Evolutionary conservation across 805 yeast species (phyloP).

Genomic region (Kluyveromyces lactis): DNA sequence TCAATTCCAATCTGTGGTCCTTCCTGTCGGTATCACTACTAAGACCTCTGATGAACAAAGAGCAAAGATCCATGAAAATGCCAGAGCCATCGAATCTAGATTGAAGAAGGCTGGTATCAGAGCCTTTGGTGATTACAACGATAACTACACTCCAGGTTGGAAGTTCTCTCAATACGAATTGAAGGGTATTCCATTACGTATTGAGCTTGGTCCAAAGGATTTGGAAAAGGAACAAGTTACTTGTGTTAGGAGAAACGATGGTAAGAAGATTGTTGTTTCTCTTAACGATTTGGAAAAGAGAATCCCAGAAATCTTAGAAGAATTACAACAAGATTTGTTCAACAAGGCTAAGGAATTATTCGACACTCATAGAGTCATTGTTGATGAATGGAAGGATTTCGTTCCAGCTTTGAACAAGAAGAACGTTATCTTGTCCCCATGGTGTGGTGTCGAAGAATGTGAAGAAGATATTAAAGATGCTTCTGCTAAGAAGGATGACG

Average conservation of each 20-base stretch:
- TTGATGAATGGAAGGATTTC: conserved; percentile 83
- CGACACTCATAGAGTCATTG: conserved; percentile 75
- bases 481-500: conserved; percentile 66
- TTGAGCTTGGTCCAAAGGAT: conserved; percentile 97
- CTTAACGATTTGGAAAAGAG: conserved; percentile 56
- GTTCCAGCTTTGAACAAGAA: conserved; percentile 87
- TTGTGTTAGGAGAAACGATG: conserved; percentile 90
- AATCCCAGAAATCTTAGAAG: conserved; percentile 71
- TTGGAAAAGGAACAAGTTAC: conserved; percentile 68
- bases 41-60: conserved; percentile 76
- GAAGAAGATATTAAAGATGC: conserved; percentile 95
- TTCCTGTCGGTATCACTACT: conserved; percentile 91
- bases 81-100: conserved; percentile 56
- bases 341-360: conserved; percentile 71
- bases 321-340: conserved; percentile 70
- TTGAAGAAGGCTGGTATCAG: conserved; percentile 60
- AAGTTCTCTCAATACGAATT: conserved; percentile 96
- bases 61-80: conserved; percentile 58
- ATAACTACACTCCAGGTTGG: conserved; percentile 97
- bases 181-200: conserved; percentile 88
- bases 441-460: conserved; percentile 94
- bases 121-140: conserved; percentile 81
- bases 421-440: conserved; percentile 88
- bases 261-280: conserved; percentile 61
- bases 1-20: conserved; percentile 80